A percentile compares a stretch with the other conserved stretches of the same genome.
Evolutionary conservation across 2,329 filamentous ascomycete species (phyloP).

Genomic region (Calcarisporium arbuscula): DNA sequence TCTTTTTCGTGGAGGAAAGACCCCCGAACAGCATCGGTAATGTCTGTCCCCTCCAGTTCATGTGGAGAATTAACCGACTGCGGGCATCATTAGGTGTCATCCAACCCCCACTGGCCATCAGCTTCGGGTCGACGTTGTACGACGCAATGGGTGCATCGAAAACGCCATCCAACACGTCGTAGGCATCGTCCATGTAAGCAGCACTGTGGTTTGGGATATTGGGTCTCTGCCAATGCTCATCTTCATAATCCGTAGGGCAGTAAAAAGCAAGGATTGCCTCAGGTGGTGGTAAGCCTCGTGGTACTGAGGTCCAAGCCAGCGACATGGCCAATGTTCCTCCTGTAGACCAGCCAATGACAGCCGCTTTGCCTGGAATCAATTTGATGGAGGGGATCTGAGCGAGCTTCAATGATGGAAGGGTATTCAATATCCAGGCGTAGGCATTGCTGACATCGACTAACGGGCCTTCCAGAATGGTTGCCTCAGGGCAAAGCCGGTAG

Average conservation of each 20-base stretch:
- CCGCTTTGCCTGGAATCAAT: constrained; percentile 29
- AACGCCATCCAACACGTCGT: constrained; percentile 22
- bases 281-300: constrained; percentile 26
- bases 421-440: constrained; percentile 29
- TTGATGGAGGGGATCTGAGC: too few relatives aligned
- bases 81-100: constrained; percentile 26
- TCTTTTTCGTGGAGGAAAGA: constrained; percentile 10
- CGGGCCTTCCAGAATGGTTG: constrained; percentile 35
- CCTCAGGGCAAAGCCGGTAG: constrained; percentile 44
- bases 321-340: constrained; percentile 41
- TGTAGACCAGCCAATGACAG: constrained; percentile 40
- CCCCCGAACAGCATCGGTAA: constrained; percentile 29
- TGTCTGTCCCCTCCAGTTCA: constrained; percentile 33
- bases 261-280: constrained; percentile 40
- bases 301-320: constrained; percentile 28
- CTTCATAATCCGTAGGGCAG: constrained; percentile 29
- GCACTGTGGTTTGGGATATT: too few relatives aligned
- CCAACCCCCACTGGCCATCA: constrained; percentile 13
- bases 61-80: constrained; percentile 30
- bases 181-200: constrained; percentile 10
- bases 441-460: constrained; percentile 39
- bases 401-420: constrained; percentile 18
- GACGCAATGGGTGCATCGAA: constrained; percentile 17
- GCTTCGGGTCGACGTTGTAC: neutral
- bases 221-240: constrained; percentile 13